A percentile compares a stretch with the other conserved stretches of the same genome.
phyloP scores from a whole-genome alignment of 2,329 filamentous ascomycete genomes.

The Neospermospora avenae region DNA sequence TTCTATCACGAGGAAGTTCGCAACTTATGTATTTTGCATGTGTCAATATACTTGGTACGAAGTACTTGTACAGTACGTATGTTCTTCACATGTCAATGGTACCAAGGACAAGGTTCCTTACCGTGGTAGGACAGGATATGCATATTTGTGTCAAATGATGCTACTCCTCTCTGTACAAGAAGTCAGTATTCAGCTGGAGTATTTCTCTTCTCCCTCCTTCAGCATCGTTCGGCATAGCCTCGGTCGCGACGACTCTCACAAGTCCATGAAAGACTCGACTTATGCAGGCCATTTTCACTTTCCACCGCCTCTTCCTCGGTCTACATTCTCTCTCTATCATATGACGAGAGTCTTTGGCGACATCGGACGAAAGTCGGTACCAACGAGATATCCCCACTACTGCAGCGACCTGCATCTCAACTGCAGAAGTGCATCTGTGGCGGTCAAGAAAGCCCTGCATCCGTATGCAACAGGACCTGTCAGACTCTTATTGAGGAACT shows the following conservation, averaged over 20 bases:
- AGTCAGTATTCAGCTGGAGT: background rate
- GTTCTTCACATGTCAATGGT: background rate
- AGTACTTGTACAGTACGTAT: background rate
- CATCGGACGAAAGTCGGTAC: conserved; percentile 3
- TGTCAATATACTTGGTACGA: background rate
- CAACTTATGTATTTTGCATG: background rate
- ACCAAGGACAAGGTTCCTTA: background rate
- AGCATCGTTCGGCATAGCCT: background rate
- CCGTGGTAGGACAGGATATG: too few species aligned
- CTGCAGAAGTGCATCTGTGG: conserved; percentile 7
- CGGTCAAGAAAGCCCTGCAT: conserved; percentile 2
- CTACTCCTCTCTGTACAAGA: background rate
- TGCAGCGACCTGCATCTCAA: conserved; percentile 7
- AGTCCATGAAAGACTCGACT: background rate
- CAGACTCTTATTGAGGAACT: background rate
- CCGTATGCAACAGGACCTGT: background rate
- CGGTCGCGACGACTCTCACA: background rate
- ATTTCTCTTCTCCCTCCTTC: background rate
- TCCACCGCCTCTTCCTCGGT: conserved; percentile 2
- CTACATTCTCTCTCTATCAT: background rate
- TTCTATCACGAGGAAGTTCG: background rate
- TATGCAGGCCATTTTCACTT: background rate
- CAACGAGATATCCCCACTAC: conserved; percentile 9
- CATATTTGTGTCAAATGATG: background rate
- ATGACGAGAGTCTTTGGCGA: background rate